Evolutionary conservation across 1,284 basidiomycete genomes (phyloP), one percentile per base, ranked within the genome.

Genomic region (Chiua sp.): DNA sequence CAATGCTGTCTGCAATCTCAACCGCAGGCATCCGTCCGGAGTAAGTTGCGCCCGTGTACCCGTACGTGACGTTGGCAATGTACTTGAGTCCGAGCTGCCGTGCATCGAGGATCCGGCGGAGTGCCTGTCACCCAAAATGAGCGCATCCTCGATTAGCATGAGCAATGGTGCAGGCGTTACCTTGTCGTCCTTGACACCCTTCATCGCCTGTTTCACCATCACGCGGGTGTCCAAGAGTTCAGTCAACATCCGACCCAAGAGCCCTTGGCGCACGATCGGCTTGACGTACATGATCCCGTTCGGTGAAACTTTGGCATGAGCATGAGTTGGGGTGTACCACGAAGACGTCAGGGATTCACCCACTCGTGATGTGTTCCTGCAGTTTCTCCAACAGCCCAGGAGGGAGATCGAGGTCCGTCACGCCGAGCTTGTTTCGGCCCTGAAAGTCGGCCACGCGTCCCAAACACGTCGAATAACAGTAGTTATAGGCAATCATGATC

Each of bases 1-100:
- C 97, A 65, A 99, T 98, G 57, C 94, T 94, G 72, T 99, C 97
- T 0, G 97, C 98, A 46, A 99, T 94, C 77, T 98, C 96, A n/a
- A 98, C 96, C 23, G 94, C 95, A 22, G 98, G 97, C 98, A 99
- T 99, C 51, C 97, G 83, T 4, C 98, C 97, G 18, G 96, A 98
- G 70, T 89, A 98, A 2, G 91, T 91, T 1, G 97, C 97, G 60
- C 90, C 86, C 0, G 96, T 98, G 73, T 99, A 99, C 0, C 96
- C 96, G 70, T 98, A 98, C 0, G 93, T 96, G 42, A 97, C 95
- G 69, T 97, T 96, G 60, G 87, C 86, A 50, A 90, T 93, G 64
- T 90, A 93, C 75, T 95, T 97, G 54, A 98, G 81, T 60, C 92
- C 88, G 1, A 96, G 84, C 68, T 98, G 96, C 5, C 96, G 85